Conservation (phyloP, 2,329 filamentous ascomycete genomes). For the Thermothelomyces thermophilus region DNA sequence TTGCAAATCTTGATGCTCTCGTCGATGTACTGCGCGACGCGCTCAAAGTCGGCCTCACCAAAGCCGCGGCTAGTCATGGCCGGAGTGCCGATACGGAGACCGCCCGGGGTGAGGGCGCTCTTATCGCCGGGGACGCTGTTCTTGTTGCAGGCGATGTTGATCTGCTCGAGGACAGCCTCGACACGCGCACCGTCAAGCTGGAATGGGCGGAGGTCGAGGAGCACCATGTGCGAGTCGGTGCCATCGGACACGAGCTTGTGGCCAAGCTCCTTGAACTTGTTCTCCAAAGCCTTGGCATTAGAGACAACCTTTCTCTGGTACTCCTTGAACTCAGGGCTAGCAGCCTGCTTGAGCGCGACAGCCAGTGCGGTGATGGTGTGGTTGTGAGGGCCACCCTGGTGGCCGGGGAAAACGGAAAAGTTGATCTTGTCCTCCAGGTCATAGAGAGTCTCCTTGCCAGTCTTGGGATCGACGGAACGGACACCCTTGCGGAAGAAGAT, state of each 20-base stretch:
- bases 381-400: slow-evolving; percentile 98
- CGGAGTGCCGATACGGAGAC: slow-evolving; percentile 92
- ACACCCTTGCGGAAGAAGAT: slow-evolving; percentile 99
- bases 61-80: slow-evolving; percentile 98
- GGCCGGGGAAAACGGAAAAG: slow-evolving; percentile 97
- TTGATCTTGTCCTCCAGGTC: slow-evolving; percentile 96
- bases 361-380: slow-evolving; percentile 97
- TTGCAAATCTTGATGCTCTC: slow-evolving; percentile 82
- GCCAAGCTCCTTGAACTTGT: slow-evolving; percentile 74
- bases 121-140: slow-evolving; percentile 98
- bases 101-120: slow-evolving; percentile 87
- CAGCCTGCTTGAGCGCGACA: slow-evolving; percentile 91
- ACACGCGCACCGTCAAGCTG: slow-evolving; percentile 88
- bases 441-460: slow-evolving; percentile 82
- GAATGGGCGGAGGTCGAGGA: slow-evolving; percentile 85
- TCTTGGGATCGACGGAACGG: slow-evolving; percentile 82
- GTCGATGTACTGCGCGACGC: slow-evolving; percentile 85
- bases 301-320: slow-evolving; percentile 90
- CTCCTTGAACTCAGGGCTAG: slow-evolving; percentile 80
- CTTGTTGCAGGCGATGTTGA: slow-evolving; percentile 99
- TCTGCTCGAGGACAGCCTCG: slow-evolving; percentile 91
- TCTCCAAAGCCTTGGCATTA: slow-evolving; percentile 88
- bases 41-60: slow-evolving; percentile 83
- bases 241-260: slow-evolving; percentile 94
- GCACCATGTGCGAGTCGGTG: slow-evolving; percentile 96